Conservation (phyloP, 2,329 filamentous ascomycete genomes). For the Colletotrichum orchidophilum region DNA sequence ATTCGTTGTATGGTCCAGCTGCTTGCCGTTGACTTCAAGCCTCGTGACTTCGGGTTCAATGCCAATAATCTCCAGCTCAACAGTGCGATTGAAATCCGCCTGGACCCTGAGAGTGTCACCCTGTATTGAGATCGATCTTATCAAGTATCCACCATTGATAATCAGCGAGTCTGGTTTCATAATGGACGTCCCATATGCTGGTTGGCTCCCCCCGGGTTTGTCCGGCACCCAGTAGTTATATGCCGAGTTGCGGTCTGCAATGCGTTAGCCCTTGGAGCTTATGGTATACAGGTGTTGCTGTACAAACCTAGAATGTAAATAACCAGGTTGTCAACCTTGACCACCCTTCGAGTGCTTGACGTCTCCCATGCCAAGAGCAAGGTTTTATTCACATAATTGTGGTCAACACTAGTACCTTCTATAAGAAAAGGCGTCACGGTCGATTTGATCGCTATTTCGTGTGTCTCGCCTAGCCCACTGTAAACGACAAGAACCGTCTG, state of each 20-base stretch:
- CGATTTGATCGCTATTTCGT: constrained; percentile 66
- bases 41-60: constrained; percentile 63
- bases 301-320: constrained; percentile 63
- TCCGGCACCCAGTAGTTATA: constrained; percentile 77
- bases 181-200: constrained; percentile 45
- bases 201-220: constrained; percentile 46
- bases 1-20: constrained; percentile 46
- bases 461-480: constrained; percentile 67
- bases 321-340: constrained; percentile 58
- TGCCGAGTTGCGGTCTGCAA: constrained; percentile 68
- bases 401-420: constrained; percentile 25
- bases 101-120: constrained; percentile 68
- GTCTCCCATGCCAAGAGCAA: constrained; percentile 57
- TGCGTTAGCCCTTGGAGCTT: not conserved
- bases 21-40: constrained; percentile 53
- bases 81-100: constrained; percentile 78
- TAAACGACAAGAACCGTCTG: constrained; percentile 72
- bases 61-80: constrained; percentile 74
- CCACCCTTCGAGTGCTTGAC: constrained; percentile 60
- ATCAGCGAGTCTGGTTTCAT: constrained; percentile 60
- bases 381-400: constrained; percentile 28
- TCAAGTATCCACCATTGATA: constrained; percentile 70
- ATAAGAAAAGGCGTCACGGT: constrained; percentile 50
- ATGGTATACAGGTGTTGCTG: not conserved
- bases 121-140: constrained; percentile 67